Evolutionary conservation across 257 asterid genomes (phyloP).

Genomic region (Solanum chilense): DNA sequence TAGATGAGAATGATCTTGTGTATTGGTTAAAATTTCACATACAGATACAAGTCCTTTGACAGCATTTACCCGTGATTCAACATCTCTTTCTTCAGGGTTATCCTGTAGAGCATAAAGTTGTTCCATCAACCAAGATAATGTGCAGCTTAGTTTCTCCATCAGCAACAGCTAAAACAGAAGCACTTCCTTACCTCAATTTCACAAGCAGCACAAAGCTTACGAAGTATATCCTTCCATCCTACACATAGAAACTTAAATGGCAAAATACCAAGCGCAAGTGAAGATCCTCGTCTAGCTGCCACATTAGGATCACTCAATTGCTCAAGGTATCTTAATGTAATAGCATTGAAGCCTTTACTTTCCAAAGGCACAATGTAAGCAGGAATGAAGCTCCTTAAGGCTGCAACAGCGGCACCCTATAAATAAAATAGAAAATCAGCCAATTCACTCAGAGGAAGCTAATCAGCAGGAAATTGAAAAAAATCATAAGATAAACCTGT

Average conservation of each 20-base stretch:
- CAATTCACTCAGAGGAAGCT: background rate
- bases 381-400: conserved; percentile 51
- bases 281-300: conserved; percentile 93
- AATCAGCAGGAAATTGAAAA: background rate
- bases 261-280: conserved; percentile 77
- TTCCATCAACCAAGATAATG: background rate
- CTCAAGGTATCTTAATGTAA: conserved; percentile 56
- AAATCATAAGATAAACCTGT: conserved; percentile 46
- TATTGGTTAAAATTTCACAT: conserved; percentile 56
- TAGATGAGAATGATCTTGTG: conserved; percentile 25
- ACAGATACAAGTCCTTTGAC: conserved; percentile 76
- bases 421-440: conserved; percentile 9
- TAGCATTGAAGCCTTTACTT: conserved; percentile 33
- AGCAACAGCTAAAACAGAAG: conserved; percentile 1
- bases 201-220: conserved; percentile 62
- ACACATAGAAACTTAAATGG: conserved; percentile 60
- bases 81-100: conserved; percentile 81
- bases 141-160: background rate
- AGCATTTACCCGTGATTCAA: conserved; percentile 89
- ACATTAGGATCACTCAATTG: conserved; percentile 79
- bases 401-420: conserved; percentile 73
- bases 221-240: conserved; percentile 58
- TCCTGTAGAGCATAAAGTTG: conserved; percentile 40
- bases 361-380: conserved; percentile 42
- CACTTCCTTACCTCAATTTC: conserved; percentile 57